A percentile compares a stretch with the other conserved stretches of the same genome.
phyloP scores from a whole-genome alignment of 169 alveolate genomes.

The Cryptosporidium felis region DNA sequence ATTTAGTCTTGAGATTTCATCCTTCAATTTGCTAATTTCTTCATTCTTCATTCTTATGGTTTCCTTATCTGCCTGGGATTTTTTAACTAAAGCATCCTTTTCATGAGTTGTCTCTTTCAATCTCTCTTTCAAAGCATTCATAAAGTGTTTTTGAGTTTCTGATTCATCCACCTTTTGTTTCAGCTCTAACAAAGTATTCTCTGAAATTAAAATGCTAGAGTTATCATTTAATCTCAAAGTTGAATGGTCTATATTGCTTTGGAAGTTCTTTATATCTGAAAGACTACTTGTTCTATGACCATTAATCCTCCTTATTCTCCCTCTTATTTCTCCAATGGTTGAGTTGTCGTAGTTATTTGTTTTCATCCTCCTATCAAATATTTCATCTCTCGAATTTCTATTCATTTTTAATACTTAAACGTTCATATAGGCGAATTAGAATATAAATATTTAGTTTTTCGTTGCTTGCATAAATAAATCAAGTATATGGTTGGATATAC shows the following conservation, averaged over 20 bases:
- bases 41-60: slow-evolving; percentile 4
- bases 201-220: slow-evolving; percentile 35
- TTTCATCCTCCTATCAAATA: slow-evolving; percentile 40
- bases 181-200: slow-evolving; percentile 26
- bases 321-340: slow-evolving; percentile 33
- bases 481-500: too few relatives aligned
- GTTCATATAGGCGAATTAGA: too few relatives aligned
- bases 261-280: slow-evolving; percentile 49
- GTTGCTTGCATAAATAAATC: too few relatives aligned
- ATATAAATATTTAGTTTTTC: too few relatives aligned
- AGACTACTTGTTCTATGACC: slow-evolving; percentile 68
- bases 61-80: slow-evolving; percentile 14
- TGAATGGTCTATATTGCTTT: background rate
- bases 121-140: slow-evolving; percentile 51
- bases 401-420: background rate
- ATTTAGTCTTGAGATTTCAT: slow-evolving; percentile 17
- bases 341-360: slow-evolving; percentile 23
- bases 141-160: slow-evolving; percentile 67
- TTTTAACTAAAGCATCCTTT: slow-evolving; percentile 9
- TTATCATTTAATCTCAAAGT: background rate
- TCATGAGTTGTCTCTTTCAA: slow-evolving; percentile 37
- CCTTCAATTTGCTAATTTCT: background rate
- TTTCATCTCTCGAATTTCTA: slow-evolving; percentile 42
- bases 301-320: slow-evolving; percentile 30
- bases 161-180: slow-evolving; percentile 60